A percentile compares a stretch with the other conserved stretches of the same genome.
phyloP scores from a whole-genome alignment of 768 basidiomycete species.

The Xerocomus potaroensis region DNA sequence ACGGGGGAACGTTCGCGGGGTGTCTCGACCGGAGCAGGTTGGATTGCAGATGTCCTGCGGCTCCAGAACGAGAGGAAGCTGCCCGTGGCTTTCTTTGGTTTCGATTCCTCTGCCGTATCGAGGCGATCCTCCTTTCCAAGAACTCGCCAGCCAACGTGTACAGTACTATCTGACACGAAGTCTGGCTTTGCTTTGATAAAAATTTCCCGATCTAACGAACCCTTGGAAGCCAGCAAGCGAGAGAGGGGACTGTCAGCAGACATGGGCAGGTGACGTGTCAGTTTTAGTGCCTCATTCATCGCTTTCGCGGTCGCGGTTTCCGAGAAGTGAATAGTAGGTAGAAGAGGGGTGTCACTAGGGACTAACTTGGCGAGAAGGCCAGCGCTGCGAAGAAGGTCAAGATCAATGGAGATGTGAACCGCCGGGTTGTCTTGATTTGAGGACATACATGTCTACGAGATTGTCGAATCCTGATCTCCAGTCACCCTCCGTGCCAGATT shows the following conservation, averaged over 20 bases:
- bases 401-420: slow-evolving; percentile 3
- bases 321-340: slow-evolving; percentile 45
- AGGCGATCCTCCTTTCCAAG: slow-evolving; percentile 48
- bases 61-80: slow-evolving; percentile 75
- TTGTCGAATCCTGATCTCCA: slow-evolving; percentile 44
- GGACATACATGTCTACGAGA: slow-evolving; percentile 57
- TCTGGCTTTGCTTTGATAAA: slow-evolving; percentile 55
- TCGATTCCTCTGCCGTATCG: slow-evolving; percentile 38
- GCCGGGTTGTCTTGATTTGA: neutral
- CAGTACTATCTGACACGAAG: slow-evolving; percentile 41
- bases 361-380: slow-evolving; percentile 40
- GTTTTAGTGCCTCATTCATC: slow-evolving; percentile 54
- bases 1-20: slow-evolving; percentile 20
- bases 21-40: slow-evolving; percentile 15
- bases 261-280: slow-evolving; percentile 56
- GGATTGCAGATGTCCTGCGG: slow-evolving; percentile 34
- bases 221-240: slow-evolving; percentile 65
- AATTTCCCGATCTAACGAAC: slow-evolving; percentile 72
- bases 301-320: slow-evolving; percentile 57
- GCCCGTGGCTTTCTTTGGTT: slow-evolving; percentile 42
- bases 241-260: slow-evolving; percentile 63
- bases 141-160: slow-evolving; percentile 71
- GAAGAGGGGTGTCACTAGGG: slow-evolving; percentile 49
- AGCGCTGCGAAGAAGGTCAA: slow-evolving; percentile 31
- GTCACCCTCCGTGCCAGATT: slow-evolving; percentile 26